phyloP scores from a whole-genome alignment of 2,329 filamentous ascomycete species.

The Botrytis fabae region DNA sequence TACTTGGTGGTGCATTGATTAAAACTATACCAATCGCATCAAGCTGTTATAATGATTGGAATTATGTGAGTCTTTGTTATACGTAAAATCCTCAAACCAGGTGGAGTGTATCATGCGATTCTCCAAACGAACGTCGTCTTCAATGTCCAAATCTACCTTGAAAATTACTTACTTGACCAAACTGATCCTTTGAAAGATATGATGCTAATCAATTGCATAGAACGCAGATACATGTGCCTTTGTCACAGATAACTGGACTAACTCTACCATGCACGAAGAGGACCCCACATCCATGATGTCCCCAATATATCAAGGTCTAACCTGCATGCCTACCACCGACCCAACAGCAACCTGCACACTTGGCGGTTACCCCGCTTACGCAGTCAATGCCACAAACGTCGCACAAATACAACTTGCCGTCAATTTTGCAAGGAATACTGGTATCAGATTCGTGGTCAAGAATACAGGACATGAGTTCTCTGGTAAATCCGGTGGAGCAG shows the following conservation, averaged over 20 bases:
- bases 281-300: constrained; percentile 48
- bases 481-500: constrained; percentile 49
- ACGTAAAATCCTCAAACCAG: neutral
- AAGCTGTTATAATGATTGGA: neutral
- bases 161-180: no score
- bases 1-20: constrained; percentile 47
- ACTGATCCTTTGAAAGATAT: constrained; percentile 10
- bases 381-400: constrained; percentile 33
- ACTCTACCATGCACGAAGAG: constrained; percentile 44
- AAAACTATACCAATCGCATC: constrained; percentile 47
- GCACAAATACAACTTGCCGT: constrained; percentile 32
- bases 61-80: neutral
- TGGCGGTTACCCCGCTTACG: constrained; percentile 27
- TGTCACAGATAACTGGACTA: constrained; percentile 40
- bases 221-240: constrained; percentile 41
- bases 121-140: neutral
- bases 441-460: constrained; percentile 42
- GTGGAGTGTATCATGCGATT: neutral
- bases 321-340: constrained; percentile 40
- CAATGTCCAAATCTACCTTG: neutral
- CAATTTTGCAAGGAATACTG: constrained; percentile 40
- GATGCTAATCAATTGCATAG: constrained; percentile 44
- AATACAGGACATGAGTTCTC: constrained; percentile 51
- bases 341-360: constrained; percentile 22
- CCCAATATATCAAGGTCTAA: constrained; percentile 47